Percentiles rank a stretch among this genome's conserved stretches.
These are phyloP conservation scores for Helicocarpus griseus DNA, from an alignment of 2,329 filamentous ascomycete species.

Conservation along the genomic window DNA sequence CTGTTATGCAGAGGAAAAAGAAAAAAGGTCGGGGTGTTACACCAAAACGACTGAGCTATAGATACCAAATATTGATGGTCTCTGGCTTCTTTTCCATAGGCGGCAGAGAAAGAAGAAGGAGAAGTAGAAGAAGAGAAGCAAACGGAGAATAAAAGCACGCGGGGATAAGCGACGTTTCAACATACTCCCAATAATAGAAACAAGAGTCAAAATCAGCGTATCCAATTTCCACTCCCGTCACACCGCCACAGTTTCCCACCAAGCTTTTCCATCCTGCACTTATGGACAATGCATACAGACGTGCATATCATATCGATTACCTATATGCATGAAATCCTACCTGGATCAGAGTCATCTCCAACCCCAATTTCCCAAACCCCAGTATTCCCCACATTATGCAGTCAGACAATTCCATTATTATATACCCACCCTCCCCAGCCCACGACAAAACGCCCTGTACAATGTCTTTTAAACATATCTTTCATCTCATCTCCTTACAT, in stretches of 20 bases:
- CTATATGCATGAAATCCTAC: neutral
- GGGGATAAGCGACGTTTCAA: too few species aligned
- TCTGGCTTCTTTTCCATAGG: neutral
- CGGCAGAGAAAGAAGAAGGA: too few species aligned
- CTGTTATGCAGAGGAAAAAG: neutral
- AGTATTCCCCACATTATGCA: neutral
- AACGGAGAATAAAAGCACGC: too few species aligned
- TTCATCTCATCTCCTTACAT: neutral
- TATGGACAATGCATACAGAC: neutral
- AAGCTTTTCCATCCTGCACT: neutral
- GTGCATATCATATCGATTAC: neutral
- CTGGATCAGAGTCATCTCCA: neutral
- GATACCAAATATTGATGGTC: neutral
- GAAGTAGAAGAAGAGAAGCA: neutral
- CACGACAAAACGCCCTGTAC: too few species aligned
- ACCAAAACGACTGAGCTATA: neutral
- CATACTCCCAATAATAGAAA: neutral
- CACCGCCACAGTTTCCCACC: neutral
- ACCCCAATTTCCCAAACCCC: neutral
- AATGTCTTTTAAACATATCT: neutral
- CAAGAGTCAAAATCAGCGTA: too few species aligned
- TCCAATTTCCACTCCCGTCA: neutral
- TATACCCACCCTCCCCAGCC: neutral
- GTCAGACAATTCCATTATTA: slow-evolving; percentile 1
- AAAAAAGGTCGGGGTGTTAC: neutral